Conservation (phyloP, 2,329 filamentous ascomycete species). For the Sarocladium oryzae region DNA sequence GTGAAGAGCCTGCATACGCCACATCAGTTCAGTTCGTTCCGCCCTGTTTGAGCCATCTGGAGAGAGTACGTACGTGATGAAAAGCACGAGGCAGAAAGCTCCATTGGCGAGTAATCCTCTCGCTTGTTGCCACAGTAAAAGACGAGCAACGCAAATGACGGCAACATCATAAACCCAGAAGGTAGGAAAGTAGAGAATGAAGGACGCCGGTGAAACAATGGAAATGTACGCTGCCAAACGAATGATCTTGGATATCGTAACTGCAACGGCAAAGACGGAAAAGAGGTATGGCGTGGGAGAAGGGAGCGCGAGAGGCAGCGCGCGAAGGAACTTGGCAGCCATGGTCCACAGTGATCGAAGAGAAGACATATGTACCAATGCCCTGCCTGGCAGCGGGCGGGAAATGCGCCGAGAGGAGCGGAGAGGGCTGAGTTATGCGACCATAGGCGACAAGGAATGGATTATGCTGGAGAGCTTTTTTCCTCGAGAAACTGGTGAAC, state of each 20-base stretch:
- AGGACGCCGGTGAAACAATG: conserved; percentile 20
- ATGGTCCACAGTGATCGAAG: conserved; percentile 9
- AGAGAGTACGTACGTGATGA: conserved; percentile 20
- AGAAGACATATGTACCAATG: too few relatives aligned
- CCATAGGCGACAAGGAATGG: too few relatives aligned
- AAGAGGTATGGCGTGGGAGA: conserved; percentile 24
- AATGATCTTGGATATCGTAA: conserved; percentile 22
- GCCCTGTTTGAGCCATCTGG: not conserved
- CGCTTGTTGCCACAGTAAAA: conserved; percentile 18
- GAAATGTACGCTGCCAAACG: conserved; percentile 21
- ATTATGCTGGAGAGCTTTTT: too few relatives aligned
- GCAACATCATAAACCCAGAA: conserved; percentile 24
- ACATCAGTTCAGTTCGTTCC: conserved; percentile 10
- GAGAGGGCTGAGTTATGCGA: too few relatives aligned
- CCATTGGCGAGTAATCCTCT: conserved; percentile 17
- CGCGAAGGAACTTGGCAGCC: conserved; percentile 8
- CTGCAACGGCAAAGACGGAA: conserved; percentile 21
- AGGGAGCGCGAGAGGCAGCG: conserved; percentile 10
- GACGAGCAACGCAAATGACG: conserved; percentile 18
- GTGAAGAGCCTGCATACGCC: conserved; percentile 18
- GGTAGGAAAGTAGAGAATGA: conserved; percentile 25
- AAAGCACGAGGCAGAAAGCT: conserved; percentile 15
- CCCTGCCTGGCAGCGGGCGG: too few relatives aligned
- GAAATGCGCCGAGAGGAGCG: too few relatives aligned
- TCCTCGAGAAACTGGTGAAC: too few relatives aligned